These are phyloP conservation scores for Chlorella variabilis DNA, from an alignment of 163 green algal genomes.

Conservation along the genomic window DNA sequence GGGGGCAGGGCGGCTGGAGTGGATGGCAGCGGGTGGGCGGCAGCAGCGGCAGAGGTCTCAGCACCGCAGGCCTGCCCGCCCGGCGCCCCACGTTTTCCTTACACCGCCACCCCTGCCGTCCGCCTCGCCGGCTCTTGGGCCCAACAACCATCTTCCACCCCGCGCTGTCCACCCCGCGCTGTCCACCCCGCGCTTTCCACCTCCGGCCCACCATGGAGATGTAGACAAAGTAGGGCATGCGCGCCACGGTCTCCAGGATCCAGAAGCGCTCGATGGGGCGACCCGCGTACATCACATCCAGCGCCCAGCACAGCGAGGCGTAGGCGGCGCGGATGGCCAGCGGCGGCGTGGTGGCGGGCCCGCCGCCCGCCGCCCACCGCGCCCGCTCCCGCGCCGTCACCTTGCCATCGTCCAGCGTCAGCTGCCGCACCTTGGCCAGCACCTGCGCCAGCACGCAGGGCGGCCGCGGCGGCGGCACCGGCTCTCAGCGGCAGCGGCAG, in stretches of 20 bases:
- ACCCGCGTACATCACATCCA: constrained; percentile 78
- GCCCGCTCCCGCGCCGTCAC: constrained; percentile 74
- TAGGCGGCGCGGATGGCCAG: constrained; percentile 18
- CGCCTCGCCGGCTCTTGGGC: neutral
- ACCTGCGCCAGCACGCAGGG: constrained; percentile 47
- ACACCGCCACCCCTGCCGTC: neutral
- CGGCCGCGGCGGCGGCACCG: neutral
- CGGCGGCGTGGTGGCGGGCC: neutral
- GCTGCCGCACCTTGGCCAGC: constrained; percentile 58
- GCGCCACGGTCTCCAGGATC: constrained; percentile 92
- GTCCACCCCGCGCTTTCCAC: neutral
- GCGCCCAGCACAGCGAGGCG: constrained; percentile 41
- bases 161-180: neutral
- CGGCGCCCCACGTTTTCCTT: neutral
- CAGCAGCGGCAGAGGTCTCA: neutral
- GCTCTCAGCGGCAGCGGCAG: too few species aligned
- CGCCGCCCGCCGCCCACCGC: constrained; percentile 45
- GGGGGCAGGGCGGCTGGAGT: too few species aligned
- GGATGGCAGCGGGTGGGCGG: neutral
- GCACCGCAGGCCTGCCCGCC: too few species aligned
- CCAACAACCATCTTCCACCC: too few species aligned
- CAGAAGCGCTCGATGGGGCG: constrained; percentile 83
- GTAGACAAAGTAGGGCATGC: constrained; percentile 97
- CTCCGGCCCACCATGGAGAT: constrained; percentile 77
- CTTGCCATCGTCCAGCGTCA: constrained; percentile 70